Evolutionary conservation across 768 basidiomycete species (phyloP), one percentile per base, ranked within the genome.

Genomic region (Rhodotorula paludigena): DNA sequence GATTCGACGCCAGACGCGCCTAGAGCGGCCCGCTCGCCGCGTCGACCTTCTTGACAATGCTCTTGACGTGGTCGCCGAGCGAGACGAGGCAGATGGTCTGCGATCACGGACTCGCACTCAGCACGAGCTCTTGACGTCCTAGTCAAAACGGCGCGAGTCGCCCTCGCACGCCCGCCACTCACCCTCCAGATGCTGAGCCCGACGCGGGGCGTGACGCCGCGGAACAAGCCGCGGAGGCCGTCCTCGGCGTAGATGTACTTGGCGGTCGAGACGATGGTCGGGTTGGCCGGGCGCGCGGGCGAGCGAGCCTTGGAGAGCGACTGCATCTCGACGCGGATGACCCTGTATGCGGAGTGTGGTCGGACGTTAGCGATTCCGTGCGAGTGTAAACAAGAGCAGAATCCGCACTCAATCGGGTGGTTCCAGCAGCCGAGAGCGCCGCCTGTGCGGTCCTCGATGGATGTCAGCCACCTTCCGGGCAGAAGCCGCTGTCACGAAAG

Each of bases 281-380:
- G 82, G 78, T 92, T 96, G 42, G 85, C 88, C 1, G 92, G 91
- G 53, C 89, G 90, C n/a, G 84, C 81, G 15, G 78, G 80, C 35
- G 30, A 42, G n/a, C 20, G 32, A 0, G 58, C 4, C n/a, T n/a
- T n/a, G 23, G 52, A 86, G 88, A 97, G 96, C 53, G 91, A 93
- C 85, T 99, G 96, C 96, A 99, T 98, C 89, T 96, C 93, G 44
- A 97, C 90, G 64, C 93, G 89, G 71, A 97, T 84, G 73, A 96
- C 45, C 41, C 45, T 45, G 44, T 18, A 6, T 23, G 44, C 7
- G 21, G 21, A 7, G 23, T 45, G 44, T 45, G 21, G 25, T 8
- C 23, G 7, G 44, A 23, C n/a, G 5, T 23, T 20, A 11, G 44
- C 5, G 30, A 2, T 32, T 15, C 7, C 5, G 33, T 14, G 64